Conservation (phyloP, 202 grass and related monocot species). For the Alloteropsis angusta region DNA sequence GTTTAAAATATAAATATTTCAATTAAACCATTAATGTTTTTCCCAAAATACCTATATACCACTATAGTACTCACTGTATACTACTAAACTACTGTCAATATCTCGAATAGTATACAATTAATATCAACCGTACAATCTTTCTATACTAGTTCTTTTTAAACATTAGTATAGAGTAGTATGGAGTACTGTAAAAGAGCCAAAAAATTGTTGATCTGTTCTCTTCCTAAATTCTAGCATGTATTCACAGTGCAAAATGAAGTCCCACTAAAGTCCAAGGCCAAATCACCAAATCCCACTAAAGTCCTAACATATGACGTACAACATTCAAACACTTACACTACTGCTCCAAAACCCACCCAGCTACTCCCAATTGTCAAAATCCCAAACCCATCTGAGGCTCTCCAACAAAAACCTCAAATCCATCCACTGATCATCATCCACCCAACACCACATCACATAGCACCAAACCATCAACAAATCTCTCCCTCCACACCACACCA, state of each 20-base stretch:
- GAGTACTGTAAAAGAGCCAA: too few relatives aligned
- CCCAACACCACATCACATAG: neutral
- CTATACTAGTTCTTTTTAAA: too few relatives aligned
- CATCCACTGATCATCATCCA: too few relatives aligned
- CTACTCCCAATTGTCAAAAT: neutral
- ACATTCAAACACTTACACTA: slow-evolving; percentile 14
- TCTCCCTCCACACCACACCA: neutral
- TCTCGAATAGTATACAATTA: too few relatives aligned
- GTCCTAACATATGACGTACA: neutral
- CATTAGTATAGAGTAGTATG: too few relatives aligned
- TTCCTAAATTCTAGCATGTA: neutral
- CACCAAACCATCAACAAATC: slow-evolving; percentile 12
- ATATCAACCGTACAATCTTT: too few relatives aligned
- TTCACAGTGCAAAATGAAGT: neutral
- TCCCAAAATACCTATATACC: too few relatives aligned
- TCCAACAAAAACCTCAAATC: slow-evolving; percentile 1
- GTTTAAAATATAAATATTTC: too few relatives aligned
- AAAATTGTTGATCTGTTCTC: neutral
- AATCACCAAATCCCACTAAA: neutral
- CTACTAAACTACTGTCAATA: too few relatives aligned
- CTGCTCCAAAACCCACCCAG: neutral
- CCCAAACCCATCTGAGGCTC: neutral
- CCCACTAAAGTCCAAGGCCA: too few relatives aligned
- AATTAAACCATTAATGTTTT: too few relatives aligned
- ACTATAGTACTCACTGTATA: too few relatives aligned